Evolutionary conservation across 164 flowering plant species (phyloP), one percentile per base, ranked within the genome.

Genomic region (Malania oleifera): DNA sequence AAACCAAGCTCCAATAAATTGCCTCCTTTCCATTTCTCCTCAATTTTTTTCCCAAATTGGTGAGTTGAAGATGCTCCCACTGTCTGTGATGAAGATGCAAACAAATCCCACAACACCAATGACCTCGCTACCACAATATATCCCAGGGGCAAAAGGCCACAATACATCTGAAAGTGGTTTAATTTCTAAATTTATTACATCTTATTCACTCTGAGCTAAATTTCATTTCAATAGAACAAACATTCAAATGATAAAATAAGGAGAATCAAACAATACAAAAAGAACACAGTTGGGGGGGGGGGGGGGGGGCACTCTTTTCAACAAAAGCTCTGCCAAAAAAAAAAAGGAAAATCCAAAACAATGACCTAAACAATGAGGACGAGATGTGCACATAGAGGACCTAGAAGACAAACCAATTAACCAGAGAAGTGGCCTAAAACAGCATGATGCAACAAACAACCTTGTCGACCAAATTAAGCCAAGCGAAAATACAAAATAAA

Each of bases 321-420:
- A 24, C 44, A n/a, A 48, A 59, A 61, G 58, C 39, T 59, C 59
- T 48, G 29, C 66, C 56, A 66, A 63, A 45, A 66, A 62, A 20
- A 57, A 51, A 65, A 19, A 50, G 46, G 22, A 70, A 62, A 57
- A 41, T 45, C 71, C 70, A 59, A 70, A 67, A 54, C n/a, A 15
- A 11, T 9, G 44, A 3, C 45, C 34, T 15, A 44, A 70, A 57
- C 24, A 9, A 44, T 22, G 57, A 27, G 54, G 15, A 50, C n/a
- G 28, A 41, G 31, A 52, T 56, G 15, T 11, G 44, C 18, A 7
- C 6, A 46, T 28, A 19, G 25, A 13, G 50, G 22, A 11, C 12
- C 19, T 27, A 34, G 24, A 43, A 14, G 14, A 17, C 13, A 56
- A 9, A 3, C 22, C 13, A 39, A 7, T n/a, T n/a, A n/a, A n/a